Base-by-base conservation (phyloP, 805 yeast genomes). In the Kluyveromyces nonfermentans region DNA sequence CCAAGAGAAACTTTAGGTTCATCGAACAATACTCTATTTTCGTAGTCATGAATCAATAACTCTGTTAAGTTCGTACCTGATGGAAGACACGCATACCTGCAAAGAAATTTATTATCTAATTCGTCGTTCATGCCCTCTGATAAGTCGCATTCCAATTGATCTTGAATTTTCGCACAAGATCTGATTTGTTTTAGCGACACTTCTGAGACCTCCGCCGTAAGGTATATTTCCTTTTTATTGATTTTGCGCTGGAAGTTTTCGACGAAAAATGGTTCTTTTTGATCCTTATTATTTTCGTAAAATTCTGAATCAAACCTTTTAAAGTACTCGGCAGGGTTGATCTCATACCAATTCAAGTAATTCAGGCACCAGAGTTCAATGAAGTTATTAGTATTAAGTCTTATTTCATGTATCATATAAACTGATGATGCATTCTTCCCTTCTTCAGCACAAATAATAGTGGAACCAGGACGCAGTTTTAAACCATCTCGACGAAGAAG, bases 381-480 rank as follows among this genome's bases (percentile, higher is more conserved):
- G 40, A 65, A 65, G 32, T 71, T 59, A 33, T 54, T 68, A 4
- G 71, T 72, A 3, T 81, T 83, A 43, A 73, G 67, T 16, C 62
- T 50, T 12, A 79, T 74, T 35, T 77, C 80, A 40, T 69, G 70
- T 14, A 82, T 65, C 31, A 79, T 50, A 6, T 71, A 80, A 2
- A 76, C 63, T 9, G 61, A 52, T 36, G 65, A 71, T 1, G 71
- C 62, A 1, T 56, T 49, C 1, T 60, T 59, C 1, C 57, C 62
- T 0, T 47, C 55, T 4, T 62, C 62, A 43, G 65, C 66, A 35
- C 74, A 63, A 7, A 77, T 55, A 0, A 81, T 53, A 33, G 74
- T 63, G 48, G 76, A 80, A 3, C 88, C 88, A 8, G 68, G 67
- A 20, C 66, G 65, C 17, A 82, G 50, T 37, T 67, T 72, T 32